These are phyloP conservation scores for Salvia splendens DNA, from an alignment of 257 asterid genomes.

Conservation along the genomic window DNA sequence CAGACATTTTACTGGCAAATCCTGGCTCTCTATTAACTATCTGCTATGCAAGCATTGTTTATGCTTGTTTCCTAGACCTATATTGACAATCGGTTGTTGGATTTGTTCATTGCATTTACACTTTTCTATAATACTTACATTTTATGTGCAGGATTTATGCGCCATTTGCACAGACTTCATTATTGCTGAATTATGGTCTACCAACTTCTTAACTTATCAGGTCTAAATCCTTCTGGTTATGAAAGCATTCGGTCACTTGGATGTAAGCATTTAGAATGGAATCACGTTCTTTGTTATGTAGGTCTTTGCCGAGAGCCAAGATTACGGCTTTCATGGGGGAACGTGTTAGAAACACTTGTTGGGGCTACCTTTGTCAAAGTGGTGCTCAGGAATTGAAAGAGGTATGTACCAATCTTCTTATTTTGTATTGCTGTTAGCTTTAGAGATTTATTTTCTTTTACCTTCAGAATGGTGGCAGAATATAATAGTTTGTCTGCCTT, in stretches of 20 bases:
- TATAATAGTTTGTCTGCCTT: conserved; percentile 14
- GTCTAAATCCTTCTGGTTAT: conserved; percentile 43
- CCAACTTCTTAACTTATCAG: conserved; percentile 96
- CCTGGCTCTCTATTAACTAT: background rate
- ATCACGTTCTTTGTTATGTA: conserved; percentile 34
- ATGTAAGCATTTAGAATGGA: conserved; percentile 21
- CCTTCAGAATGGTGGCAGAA: conserved; percentile 26
- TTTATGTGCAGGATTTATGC: conserved; percentile 79
- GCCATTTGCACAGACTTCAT: conserved; percentile 95
- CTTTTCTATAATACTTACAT: conserved; percentile 20
- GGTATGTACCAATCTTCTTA: conserved; percentile 44
- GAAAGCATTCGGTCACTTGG: conserved; percentile 15
- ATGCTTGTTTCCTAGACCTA: background rate
- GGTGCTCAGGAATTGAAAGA: conserved; percentile 88
- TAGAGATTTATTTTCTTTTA: conserved; percentile 10
- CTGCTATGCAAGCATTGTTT: background rate
- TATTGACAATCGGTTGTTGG: conserved; percentile 16
- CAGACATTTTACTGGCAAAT: background rate
- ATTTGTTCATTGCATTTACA: conserved; percentile 29
- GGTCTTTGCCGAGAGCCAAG: conserved; percentile 99
- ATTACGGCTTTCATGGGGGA: conserved; percentile 96
- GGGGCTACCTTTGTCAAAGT: conserved; percentile 99
- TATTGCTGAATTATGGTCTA: conserved; percentile 85
- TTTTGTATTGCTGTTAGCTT: conserved; percentile 19
- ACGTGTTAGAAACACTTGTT: conserved; percentile 96